Evolutionary conservation across 495 filamentous ascomycete genomes (phyloP).

Genomic region (Amniculicola lignicola): DNA sequence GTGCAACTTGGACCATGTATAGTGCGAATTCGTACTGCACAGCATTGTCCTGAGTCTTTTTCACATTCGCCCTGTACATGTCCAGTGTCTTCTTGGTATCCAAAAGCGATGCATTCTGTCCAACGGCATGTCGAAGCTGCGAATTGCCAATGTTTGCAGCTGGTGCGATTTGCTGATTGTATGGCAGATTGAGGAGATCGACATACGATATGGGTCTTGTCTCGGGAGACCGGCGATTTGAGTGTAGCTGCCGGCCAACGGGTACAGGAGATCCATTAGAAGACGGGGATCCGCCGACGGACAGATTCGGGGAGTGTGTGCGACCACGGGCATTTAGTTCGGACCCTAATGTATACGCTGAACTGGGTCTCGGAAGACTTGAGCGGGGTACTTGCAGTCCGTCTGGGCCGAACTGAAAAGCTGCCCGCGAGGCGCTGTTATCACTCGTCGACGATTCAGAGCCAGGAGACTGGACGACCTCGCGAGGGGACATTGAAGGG

Average conservation of each 20-base stretch:
- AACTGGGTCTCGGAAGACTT: slow-evolving; percentile 62
- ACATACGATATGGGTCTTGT: slow-evolving; percentile 75
- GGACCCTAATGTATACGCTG: slow-evolving; percentile 67
- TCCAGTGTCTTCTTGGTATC: slow-evolving; percentile 89
- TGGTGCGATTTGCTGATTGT: slow-evolving; percentile 78
- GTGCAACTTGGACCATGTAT: slow-evolving; percentile 83
- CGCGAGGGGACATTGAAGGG: slow-evolving; percentile 8
- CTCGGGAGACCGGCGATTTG: slow-evolving; percentile 62
- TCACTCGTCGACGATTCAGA: slow-evolving; percentile 30
- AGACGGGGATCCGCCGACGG: slow-evolving; percentile 49
- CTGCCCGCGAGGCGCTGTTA: slow-evolving; percentile 14
- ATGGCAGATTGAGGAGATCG: slow-evolving; percentile 79
- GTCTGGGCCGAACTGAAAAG: slow-evolving; percentile 26
- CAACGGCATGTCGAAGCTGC: slow-evolving; percentile 70
- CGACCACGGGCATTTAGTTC: slow-evolving; percentile 61
- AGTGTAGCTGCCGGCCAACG: slow-evolving; percentile 34
- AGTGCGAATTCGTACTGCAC: slow-evolving; percentile 94
- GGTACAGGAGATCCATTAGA: slow-evolving; percentile 37
- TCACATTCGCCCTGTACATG: slow-evolving; percentile 95
- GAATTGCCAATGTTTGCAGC: slow-evolving; percentile 74
- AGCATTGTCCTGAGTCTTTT: slow-evolving; percentile 85
- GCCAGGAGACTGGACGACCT: slow-evolving; percentile 24
- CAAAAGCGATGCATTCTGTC: slow-evolving; percentile 82
- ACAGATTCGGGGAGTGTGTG: slow-evolving; percentile 52
- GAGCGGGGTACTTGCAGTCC: slow-evolving; percentile 43